Base-by-base conservation (phyloP, 805 yeast genomes). In the Zygotorulaspora sp. region DNA sequence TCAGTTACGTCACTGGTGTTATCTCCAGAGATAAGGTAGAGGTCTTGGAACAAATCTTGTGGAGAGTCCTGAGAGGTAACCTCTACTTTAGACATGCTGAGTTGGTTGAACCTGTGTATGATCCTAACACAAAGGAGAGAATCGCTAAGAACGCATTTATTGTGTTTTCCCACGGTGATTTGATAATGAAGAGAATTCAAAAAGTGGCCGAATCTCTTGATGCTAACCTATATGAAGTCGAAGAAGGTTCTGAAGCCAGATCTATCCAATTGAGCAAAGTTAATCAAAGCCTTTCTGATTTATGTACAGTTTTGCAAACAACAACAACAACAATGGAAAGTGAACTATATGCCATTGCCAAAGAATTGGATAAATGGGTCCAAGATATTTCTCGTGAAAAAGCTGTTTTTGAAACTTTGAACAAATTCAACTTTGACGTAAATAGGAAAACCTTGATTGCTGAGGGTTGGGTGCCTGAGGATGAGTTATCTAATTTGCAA, bases 41-140 rank as follows among this genome's bases (percentile, higher is more conserved):
- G 11, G 63, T 75, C n/a, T 66, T 82, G 47, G 83, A 81, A 53
- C 79, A 75, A 55, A 79, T 82, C 40, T 63, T 82, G 41, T 82
- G 88, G 88, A 73, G 89, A 66, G 77, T 74, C 10, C 68, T 81
- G 49, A 73, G 88, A 62, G 88, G 88, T 60, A 82, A 82, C 52
- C 68, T 82, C 51, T 78, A 70, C 54, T 74, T 80, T 55, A 75
- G 75, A 43, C 69, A 77, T 31, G 66, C 72, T 28, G 84, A 77
- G 51, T 65, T 81, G 41, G 62, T 67, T 1, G 75, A 74, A 47
- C 70, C 74, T 24, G 59, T 80, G 36, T 80, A 71, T 52, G 85
- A 80, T 49, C 57, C 74, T 10, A 73, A 74, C 44, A 47, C 73
- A 4, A 72, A 74, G 47, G 60, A 65, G 11, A 64, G 60, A 37